Base-by-base conservation (phyloP, 2,329 filamentous ascomycete genomes). In the Didymella keratinophila region DNA sequence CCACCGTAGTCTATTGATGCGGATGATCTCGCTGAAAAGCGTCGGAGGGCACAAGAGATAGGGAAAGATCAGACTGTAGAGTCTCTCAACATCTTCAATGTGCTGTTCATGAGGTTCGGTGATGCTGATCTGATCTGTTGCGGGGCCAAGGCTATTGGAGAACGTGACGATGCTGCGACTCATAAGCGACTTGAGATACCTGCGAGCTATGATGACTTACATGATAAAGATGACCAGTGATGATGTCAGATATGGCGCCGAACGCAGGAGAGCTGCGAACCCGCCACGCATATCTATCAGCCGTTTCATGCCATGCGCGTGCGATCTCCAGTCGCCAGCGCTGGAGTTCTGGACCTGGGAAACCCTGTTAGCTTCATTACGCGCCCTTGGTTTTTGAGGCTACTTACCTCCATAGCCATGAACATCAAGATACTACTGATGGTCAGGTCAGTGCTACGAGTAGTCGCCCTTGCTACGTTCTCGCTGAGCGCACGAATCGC, bases 231-330 rank as follows among this genome's bases (percentile, higher is more conserved):
- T 52, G 3, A 71, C 62, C 5, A 75, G 30, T 3, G 65, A 43
- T 8, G 67, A 59, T 12, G 60, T 50, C 7, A 74, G 47, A n/a
- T 73, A 59, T 7, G 61, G 60, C 5, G 60, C 51, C 5, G 58
- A 41, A 9, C 59, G 59, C 50, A 64, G 59, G 16, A 73, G 30
- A 4, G 50, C 46, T 54, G 58, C 65, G 14, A 71, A 44, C 0
- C 72, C 72, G 16, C 72, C 72, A 12, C 71, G 69, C 23, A 74
- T 48, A n/a, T 69, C 63, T 27, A 75, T 60, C 16, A 75, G 55
- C 3, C 52, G 65, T 36, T 67, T 58, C 36, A 75, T 58, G 1
- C 68, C 71, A n/a, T 63, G 58, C 12, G 68, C 63, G 50, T 75
- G 72, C 7, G 62, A 61, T 6, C 71, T 66, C 69, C 72, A 74